Conservation (phyloP, 2,329 filamentous ascomycete genomes). For the Volutella citrinella region DNA sequence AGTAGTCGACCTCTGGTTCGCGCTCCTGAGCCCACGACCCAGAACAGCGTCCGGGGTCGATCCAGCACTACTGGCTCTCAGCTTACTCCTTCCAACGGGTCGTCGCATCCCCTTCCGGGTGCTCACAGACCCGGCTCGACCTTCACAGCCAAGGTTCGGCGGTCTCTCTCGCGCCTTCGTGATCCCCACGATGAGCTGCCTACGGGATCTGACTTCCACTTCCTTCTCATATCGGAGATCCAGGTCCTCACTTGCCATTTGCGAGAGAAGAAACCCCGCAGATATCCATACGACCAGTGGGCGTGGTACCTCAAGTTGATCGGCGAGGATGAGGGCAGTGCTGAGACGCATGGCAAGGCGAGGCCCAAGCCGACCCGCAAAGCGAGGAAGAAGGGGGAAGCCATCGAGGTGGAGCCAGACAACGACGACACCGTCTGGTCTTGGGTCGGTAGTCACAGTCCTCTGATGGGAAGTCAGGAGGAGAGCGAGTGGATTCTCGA, state of each 20-base stretch:
- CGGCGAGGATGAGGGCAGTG: conserved; percentile 57
- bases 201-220: conserved; percentile 49
- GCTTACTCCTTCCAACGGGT: conserved; percentile 18
- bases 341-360: conserved; percentile 47
- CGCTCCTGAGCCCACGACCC: conserved; percentile 6
- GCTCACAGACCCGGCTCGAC: conserved; percentile 15
- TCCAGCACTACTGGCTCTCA: conserved; percentile 2
- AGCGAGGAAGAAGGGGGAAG: conserved; percentile 1
- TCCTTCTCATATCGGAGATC: conserved; percentile 72
- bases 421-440: conserved; percentile 51
- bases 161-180: conserved; percentile 33
- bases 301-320: conserved; percentile 79
- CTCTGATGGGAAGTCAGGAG: conserved; percentile 64
- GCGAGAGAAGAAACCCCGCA: conserved; percentile 54
- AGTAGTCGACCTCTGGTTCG: conserved; percentile 7
- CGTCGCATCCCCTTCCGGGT: no score
- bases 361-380: conserved; percentile 22
- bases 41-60: conserved; percentile 9
- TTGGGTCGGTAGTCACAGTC: conserved; percentile 68
- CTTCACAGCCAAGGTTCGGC: conserved; percentile 33
- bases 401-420: conserved; percentile 9
- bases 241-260: conserved; percentile 60
- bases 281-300: conserved; percentile 83
- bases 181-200: conserved; percentile 38
- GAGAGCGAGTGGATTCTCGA: conserved; percentile 75